These are phyloP conservation scores for Teratosphaeria viscida DNA, from an alignment of 2,329 filamentous ascomycete genomes.

Conservation along the genomic window DNA sequence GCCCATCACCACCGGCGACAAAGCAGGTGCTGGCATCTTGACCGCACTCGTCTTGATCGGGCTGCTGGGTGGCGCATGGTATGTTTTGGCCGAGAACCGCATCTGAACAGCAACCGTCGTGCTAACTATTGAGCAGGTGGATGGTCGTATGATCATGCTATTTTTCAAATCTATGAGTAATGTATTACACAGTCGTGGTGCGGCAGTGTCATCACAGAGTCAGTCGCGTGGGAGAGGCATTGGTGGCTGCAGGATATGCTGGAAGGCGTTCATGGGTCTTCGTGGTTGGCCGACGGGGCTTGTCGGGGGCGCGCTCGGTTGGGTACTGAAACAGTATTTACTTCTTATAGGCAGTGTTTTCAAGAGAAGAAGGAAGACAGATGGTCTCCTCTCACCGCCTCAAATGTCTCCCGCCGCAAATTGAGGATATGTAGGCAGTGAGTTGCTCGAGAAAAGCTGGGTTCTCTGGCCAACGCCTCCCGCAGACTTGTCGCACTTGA, in stretches of 20 bases:
- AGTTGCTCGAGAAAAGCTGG: too few relatives aligned
- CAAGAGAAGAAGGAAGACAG: background rate
- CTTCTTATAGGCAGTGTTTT: background rate
- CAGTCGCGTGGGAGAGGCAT: background rate
- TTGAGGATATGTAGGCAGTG: background rate
- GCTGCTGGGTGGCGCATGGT: conserved; percentile 41
- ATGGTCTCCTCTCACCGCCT: background rate
- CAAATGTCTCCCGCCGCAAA: background rate
- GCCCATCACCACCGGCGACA: conserved; percentile 48
- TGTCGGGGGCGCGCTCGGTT: background rate
- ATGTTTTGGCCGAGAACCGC: background rate
- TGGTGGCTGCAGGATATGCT: background rate
- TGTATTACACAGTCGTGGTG: background rate
- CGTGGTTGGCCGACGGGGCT: background rate
- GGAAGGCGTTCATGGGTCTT: background rate
- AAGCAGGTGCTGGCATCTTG: conserved; percentile 57
- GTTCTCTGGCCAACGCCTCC: background rate
- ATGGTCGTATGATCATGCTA: conserved; percentile 29
- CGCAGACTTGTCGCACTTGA: background rate
- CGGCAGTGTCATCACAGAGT: background rate
- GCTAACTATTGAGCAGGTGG: conserved; percentile 23
- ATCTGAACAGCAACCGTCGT: background rate
- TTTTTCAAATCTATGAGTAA: background rate
- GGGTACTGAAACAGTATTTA: background rate
- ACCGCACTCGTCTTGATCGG: conserved; percentile 50